Evolutionary conservation across 805 yeast genomes (phyloP).

Genomic region (Metschnikowia lachancei): DNA sequence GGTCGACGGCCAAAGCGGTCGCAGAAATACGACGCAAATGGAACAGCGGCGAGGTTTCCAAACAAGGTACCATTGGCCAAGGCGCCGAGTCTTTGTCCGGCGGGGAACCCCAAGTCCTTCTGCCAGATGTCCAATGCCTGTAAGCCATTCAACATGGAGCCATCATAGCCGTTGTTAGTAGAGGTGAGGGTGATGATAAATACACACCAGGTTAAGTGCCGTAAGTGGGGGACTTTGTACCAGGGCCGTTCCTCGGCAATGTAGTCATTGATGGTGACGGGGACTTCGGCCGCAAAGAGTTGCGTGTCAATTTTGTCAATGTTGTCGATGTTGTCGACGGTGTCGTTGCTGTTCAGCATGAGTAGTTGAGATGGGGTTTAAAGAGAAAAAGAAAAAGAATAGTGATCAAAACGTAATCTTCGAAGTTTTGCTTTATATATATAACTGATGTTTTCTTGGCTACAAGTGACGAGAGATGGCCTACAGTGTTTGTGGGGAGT

Average conservation of each 20-base stretch:
- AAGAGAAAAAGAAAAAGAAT: too few species aligned
- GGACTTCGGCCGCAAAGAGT: not conserved
- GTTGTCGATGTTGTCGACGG: slow-evolving; percentile 1
- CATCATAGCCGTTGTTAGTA: slow-evolving; percentile 37
- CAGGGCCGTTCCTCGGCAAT: slow-evolving; percentile 24
- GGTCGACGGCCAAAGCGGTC: slow-evolving; percentile 45
- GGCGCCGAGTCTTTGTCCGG: slow-evolving; percentile 24
- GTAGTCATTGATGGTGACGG: slow-evolving; percentile 13
- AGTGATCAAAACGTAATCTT: too few species aligned
- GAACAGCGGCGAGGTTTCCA: slow-evolving; percentile 37
- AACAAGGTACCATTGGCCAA: slow-evolving; percentile 26
- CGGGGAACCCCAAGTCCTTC: slow-evolving; percentile 29
- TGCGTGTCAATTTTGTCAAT: slow-evolving; percentile 2
- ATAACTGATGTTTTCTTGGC: too few species aligned
- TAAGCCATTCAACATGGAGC: slow-evolving; percentile 46
- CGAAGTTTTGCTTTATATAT: too few species aligned
- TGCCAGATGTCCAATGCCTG: slow-evolving; percentile 46
- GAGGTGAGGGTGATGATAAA: slow-evolving; percentile 45
- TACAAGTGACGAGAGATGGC: too few species aligned
- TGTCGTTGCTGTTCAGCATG: slow-evolving; percentile 7
- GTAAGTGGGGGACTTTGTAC: slow-evolving; percentile 38
- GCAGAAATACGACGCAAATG: slow-evolving; percentile 17
- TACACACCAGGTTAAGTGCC: slow-evolving; percentile 36
- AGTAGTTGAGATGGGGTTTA: not conserved
- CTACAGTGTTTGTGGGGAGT: too few species aligned